These are phyloP conservation scores for Alternaria sp. DNA, from an alignment of 2,329 filamentous ascomycete genomes.

Conservation along the genomic window DNA sequence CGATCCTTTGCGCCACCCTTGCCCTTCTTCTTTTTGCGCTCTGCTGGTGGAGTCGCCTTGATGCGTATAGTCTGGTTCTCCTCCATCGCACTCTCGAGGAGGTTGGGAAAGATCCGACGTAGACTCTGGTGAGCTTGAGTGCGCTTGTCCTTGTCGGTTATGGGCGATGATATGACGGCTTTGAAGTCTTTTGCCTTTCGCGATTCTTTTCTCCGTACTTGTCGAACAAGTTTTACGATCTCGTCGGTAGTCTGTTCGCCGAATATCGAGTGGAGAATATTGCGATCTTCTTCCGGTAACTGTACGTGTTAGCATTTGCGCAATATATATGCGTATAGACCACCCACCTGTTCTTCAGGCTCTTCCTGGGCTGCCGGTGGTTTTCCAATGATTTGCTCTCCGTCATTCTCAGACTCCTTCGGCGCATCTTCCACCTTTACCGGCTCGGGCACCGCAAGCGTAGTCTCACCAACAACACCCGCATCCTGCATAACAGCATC, in stretches of 20 bases:
- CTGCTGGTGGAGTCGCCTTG: conserved; percentile 52
- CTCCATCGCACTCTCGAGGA: conserved; percentile 78
- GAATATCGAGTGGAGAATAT: conserved; percentile 55
- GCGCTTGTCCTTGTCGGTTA: conserved; percentile 66
- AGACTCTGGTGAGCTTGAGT: conserved; percentile 70
- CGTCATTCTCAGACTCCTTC: conserved; percentile 14
- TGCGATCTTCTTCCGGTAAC: conserved; percentile 49
- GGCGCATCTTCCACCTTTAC: not conserved
- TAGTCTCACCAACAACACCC: conserved; percentile 19
- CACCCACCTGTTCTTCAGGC: conserved; percentile 23
- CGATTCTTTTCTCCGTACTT: conserved; percentile 60
- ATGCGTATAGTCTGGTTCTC: conserved; percentile 72
- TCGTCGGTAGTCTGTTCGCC: conserved; percentile 57
- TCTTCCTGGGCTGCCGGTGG: conserved; percentile 12
- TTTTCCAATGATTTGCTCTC: not conserved
- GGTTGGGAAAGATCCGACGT: conserved; percentile 78
- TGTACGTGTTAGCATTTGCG: conserved; percentile 20
- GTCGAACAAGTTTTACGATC: conserved; percentile 63
- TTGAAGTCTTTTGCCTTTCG: conserved; percentile 64
- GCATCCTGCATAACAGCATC: conserved; percentile 26
- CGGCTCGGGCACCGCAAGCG: conserved; percentile 2
- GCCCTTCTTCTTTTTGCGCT: conserved; percentile 42
- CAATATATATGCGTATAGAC: not conserved
- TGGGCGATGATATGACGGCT: conserved; percentile 58
- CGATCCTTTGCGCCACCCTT: conserved; percentile 31